These are phyloP conservation scores for Fusarium caatingaense DNA, from an alignment of 2,329 filamentous ascomycete species.

Conservation along the genomic window DNA sequence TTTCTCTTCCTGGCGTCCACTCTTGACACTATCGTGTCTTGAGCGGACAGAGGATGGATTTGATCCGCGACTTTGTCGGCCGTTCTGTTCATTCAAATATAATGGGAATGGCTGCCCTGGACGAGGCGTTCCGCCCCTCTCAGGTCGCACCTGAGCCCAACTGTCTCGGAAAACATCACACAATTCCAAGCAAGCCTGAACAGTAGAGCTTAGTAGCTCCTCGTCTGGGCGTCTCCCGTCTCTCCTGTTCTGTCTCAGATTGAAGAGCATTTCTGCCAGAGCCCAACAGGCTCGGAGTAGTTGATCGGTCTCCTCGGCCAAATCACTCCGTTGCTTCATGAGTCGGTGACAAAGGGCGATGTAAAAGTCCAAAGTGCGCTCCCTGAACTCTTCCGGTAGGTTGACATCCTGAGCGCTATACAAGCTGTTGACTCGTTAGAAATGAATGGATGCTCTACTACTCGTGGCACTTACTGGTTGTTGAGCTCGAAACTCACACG, in stretches of 20 bases:
- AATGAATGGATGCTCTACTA: conserved; percentile 9
- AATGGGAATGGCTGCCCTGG: conserved; percentile 81
- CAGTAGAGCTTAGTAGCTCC: conserved; percentile 85
- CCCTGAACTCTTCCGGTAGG: conserved; percentile 86
- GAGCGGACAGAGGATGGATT: conserved; percentile 64
- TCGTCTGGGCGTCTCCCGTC: conserved; percentile 81
- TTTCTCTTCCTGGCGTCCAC: conserved; percentile 59
- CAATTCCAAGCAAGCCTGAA: conserved; percentile 94
- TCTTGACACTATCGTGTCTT: conserved; percentile 65
- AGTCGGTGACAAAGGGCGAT: conserved; percentile 91
- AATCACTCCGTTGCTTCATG: conserved; percentile 90
- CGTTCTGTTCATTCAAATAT: conserved; percentile 62
- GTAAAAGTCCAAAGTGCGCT: conserved; percentile 93
- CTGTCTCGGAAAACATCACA: conserved; percentile 93
- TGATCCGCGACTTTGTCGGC: conserved; percentile 61
- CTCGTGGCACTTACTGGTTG: conserved; percentile 74
- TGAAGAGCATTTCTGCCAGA: conserved; percentile 92
- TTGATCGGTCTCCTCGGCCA: conserved; percentile 85
- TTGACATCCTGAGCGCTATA: conserved; percentile 88
- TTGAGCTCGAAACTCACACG: conserved; percentile 95
- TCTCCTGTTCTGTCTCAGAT: conserved; percentile 81
- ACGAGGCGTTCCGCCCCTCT: conserved; percentile 80
- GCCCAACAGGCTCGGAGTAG: conserved; percentile 89
- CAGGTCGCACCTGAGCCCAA: conserved; percentile 89
- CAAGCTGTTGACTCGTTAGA: conserved; percentile 61